Conservation (phyloP, 495 filamentous ascomycete species). For the Penicillium subrubescens region DNA sequence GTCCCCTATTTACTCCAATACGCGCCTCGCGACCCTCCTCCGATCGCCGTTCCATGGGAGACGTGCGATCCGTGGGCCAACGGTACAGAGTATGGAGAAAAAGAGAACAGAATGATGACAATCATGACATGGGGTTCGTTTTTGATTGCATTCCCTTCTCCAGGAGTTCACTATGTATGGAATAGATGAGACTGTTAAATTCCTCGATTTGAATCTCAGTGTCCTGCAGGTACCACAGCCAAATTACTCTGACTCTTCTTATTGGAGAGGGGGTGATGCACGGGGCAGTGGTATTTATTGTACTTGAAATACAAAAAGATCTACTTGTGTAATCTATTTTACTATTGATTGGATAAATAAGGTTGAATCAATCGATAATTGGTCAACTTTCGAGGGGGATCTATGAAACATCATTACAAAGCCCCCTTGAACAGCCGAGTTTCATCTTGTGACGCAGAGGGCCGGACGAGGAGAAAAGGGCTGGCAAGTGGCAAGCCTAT, state of each 20-base stretch:
- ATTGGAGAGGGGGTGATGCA: conserved; percentile 9
- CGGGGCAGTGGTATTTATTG: background rate
- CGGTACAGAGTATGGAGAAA: background rate
- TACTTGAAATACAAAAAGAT: background rate
- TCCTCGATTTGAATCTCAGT: background rate
- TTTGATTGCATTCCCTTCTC: background rate
- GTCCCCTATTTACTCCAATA: background rate
- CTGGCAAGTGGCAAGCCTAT: background rate
- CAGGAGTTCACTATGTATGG: background rate
- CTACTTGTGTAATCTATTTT: background rate
- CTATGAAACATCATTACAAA: conserved; percentile 9
- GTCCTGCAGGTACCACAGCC: conserved; percentile 8
- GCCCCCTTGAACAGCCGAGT: conserved; percentile 11
- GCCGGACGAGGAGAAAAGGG: background rate
- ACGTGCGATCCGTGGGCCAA: background rate
- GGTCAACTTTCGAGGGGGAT: background rate
- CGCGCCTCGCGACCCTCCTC: conserved; percentile 5
- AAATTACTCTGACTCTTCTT: background rate
- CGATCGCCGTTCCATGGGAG: conserved; percentile 11
- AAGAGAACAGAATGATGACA: too few relatives aligned
- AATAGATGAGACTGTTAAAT: background rate
- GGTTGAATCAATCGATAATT: background rate
- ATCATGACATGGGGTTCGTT: background rate
- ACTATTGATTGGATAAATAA: background rate
- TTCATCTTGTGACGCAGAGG: conserved; percentile 3